phyloP scores from a whole-genome alignment of 2,329 filamentous ascomycete genomes.

The Ophiosphaerella herpotricha region DNA sequence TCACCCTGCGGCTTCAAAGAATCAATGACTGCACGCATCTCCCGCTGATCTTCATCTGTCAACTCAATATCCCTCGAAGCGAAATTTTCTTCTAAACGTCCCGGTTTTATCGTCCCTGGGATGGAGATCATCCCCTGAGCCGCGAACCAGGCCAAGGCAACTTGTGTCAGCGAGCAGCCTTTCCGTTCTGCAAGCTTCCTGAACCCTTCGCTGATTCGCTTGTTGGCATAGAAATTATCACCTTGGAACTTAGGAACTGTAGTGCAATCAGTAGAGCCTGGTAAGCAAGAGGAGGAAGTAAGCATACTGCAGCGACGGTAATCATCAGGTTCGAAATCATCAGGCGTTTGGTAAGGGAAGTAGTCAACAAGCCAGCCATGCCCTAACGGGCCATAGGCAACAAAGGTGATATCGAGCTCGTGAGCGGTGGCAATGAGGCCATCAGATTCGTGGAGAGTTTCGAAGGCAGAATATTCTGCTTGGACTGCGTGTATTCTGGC shows the following conservation, averaged over 20 bases:
- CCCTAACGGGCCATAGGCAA: constrained; percentile 43
- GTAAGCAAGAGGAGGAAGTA: too few relatives aligned
- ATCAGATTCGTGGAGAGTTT: constrained; percentile 48
- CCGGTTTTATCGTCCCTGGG: constrained; percentile 47
- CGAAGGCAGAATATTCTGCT: constrained; percentile 57
- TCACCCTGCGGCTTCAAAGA: constrained; percentile 48
- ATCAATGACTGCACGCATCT: constrained; percentile 25
- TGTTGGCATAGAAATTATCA: constrained; percentile 42
- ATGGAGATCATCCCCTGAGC: constrained; percentile 58
- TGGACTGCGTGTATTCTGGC: constrained; percentile 54
- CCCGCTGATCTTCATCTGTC: constrained; percentile 24
- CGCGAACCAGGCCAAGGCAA: constrained; percentile 51
- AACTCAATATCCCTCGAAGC: constrained; percentile 18
- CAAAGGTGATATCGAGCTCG: constrained; percentile 44
- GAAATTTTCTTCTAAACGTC: constrained; percentile 24
- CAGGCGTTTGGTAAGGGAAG: constrained; percentile 37
- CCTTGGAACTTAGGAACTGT: constrained; percentile 46
- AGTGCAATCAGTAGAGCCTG: too few relatives aligned
- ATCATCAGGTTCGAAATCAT: constrained; percentile 50
- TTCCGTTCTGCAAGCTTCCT: constrained; percentile 47
- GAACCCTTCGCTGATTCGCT: constrained; percentile 32
- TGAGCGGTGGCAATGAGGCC: constrained; percentile 42
- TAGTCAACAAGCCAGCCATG: constrained; percentile 32
- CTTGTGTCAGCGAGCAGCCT: constrained; percentile 59
- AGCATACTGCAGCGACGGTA: constrained; percentile 27